phyloP scores from a whole-genome alignment of 2,329 filamentous ascomycete genomes.

The Pyricularia pennisetigena region DNA sequence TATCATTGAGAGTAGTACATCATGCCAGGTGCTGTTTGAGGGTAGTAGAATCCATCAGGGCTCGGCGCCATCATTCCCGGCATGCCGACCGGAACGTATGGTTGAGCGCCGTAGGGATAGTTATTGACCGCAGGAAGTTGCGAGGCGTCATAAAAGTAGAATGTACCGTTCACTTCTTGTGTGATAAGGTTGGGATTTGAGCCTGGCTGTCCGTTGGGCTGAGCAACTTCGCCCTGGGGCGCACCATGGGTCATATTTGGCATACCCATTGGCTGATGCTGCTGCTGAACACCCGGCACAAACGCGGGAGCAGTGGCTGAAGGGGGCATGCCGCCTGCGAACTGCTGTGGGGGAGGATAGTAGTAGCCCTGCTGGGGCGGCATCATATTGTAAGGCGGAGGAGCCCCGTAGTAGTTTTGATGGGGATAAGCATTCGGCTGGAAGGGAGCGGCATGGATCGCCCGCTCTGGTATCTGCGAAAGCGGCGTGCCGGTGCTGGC shows the following conservation, averaged over 20 bases:
- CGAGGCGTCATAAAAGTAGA: constrained; percentile 85
- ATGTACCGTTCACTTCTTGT: constrained; percentile 91
- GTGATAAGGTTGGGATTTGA: constrained; percentile 54
- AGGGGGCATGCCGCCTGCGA: constrained; percentile 17
- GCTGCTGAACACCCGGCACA: constrained; percentile 43
- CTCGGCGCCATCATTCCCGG: constrained; percentile 64
- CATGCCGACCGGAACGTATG: constrained; percentile 56
- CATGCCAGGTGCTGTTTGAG: constrained; percentile 43
- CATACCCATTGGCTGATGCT: constrained; percentile 23
- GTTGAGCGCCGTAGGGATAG: constrained; percentile 32
- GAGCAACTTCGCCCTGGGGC: constrained; percentile 28
- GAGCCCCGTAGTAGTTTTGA: constrained; percentile 20
- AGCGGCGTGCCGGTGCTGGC: constrained; percentile 65
- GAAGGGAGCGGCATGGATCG: constrained; percentile 84
- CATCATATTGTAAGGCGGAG: constrained; percentile 6
- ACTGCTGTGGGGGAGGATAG: constrained; percentile 18
- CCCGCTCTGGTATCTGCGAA: constrained; percentile 85
- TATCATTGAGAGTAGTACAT: constrained; percentile 49
- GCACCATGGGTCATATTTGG: constrained; percentile 25
- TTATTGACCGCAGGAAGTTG: constrained; percentile 49
- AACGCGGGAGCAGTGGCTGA: constrained; percentile 42
- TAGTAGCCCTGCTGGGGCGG: constrained; percentile 17
- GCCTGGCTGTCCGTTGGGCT: constrained; percentile 33
- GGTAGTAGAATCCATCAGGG: constrained; percentile 62
- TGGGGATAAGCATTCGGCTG: constrained; percentile 62